Base-by-base conservation (phyloP, 2,329 filamentous ascomycete species). In the Curvularia verruculosa region DNA sequence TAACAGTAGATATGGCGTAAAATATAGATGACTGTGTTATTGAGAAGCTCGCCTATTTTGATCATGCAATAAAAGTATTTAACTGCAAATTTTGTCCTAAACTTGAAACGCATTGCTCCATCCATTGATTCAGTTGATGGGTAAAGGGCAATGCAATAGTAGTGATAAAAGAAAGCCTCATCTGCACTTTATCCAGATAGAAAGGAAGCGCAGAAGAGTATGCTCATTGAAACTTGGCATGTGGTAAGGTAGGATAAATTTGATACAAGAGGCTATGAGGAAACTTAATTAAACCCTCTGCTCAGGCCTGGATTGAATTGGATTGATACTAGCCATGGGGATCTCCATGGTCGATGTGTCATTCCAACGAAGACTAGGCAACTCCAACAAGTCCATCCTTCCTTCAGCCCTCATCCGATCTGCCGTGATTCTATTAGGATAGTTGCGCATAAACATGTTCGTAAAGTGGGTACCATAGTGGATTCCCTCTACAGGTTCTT, bases 401-500 rank as follows among this genome's bases (percentile, higher is more conserved):
- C 34, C 40, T 28, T 58, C 55, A 13, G 51, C 51, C 26, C 18
- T 54, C 40, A 58, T 58, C 0, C 51, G 26, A 2, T 54, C 26
- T 13, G 55, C 55, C 9, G 51, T 58, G 3, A 58, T 50, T 2
- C 55, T 49, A 28, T 54, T 21, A 5, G 55, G 55, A n/a, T 58
- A 58, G 31, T 58, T 58, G 15, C 55, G 51, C 55, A 58, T 58
- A 9, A 58, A 58, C 55, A 58, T 58, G 46, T 58, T 58, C 7
- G 55, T 58, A 13, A 58, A 58, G 40, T 58, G 55, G 1, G 21
- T 54, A 13, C 55, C 55, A 7, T 58, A 58, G 51, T 58, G 55
- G 26, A 58, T 58, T 2, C 55, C 55, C 15, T 54, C 46, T 1
- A 13, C 18, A 8, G 51, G 51, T 15, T 58, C 55, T 1, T 53